These are phyloP conservation scores for Trametes gibbosa DNA, from an alignment of 768 basidiomycete genomes.

Conservation along the genomic window DNA sequence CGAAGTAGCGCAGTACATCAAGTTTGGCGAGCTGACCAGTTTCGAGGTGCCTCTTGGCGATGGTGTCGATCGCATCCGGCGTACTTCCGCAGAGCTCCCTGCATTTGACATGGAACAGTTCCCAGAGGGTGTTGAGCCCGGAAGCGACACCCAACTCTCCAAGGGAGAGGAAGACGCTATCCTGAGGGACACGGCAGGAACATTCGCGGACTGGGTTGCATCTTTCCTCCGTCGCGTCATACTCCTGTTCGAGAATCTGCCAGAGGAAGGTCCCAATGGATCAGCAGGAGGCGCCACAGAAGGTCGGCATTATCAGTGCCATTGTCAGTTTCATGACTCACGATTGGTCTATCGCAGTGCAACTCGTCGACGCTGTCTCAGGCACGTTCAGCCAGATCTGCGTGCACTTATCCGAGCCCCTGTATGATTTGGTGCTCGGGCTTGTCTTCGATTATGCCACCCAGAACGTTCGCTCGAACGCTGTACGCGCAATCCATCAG, in stretches of 20 bases:
- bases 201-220: conserved; percentile 82
- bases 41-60: conserved; percentile 17
- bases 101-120: conserved; percentile 35
- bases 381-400: conserved; percentile 77
- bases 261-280: conserved; percentile 72
- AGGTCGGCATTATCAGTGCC: conserved; percentile 38
- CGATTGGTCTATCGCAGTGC: conserved; percentile 40
- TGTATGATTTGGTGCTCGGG: conserved; percentile 79
- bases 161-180: conserved; percentile 69
- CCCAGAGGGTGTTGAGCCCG: conserved; percentile 39
- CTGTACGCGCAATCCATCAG: conserved; percentile 83
- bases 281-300: conserved; percentile 62
- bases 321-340: neutral
- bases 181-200: conserved; percentile 67
- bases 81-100: conserved; percentile 11
- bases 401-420: conserved; percentile 65
- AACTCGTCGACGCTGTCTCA: conserved; percentile 74
- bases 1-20: conserved; percentile 72
- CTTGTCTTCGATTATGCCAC: conserved; percentile 84
- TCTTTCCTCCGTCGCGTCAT: conserved; percentile 78
- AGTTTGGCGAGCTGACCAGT: conserved; percentile 63
- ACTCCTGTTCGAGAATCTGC: conserved; percentile 78
- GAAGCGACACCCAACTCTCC: conserved; percentile 41
- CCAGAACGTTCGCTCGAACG: conserved; percentile 78
- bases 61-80: conserved; percentile 22